Evolutionary conservation across 768 basidiomycete genomes (phyloP).

Genomic region (Leccinum sublutescens): DNA sequence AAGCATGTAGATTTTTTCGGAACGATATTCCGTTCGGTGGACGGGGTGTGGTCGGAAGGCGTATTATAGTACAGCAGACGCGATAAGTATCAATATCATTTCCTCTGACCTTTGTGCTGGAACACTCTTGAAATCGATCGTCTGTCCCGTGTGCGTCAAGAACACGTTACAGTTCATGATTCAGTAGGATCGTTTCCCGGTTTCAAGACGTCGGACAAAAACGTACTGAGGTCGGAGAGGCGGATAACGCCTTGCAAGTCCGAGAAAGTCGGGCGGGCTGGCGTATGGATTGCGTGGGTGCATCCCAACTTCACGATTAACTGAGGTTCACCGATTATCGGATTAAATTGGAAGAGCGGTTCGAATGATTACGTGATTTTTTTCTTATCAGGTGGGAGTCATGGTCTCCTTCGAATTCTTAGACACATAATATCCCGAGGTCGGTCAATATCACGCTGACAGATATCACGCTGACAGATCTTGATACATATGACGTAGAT

Average conservation of each 20-base stretch:
- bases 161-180: slow-evolving; percentile 22
- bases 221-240: slow-evolving; percentile 55
- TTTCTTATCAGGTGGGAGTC: background rate
- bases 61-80: background rate
- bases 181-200: background rate
- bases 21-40: background rate
- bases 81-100: background rate
- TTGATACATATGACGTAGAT: background rate
- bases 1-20: background rate
- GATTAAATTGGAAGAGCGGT: background rate
- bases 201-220: background rate
- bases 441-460: background rate
- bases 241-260: slow-evolving; percentile 56
- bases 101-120: slow-evolving; percentile 58
- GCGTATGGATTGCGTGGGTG: slow-evolving; percentile 34
- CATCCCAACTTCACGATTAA: background rate
- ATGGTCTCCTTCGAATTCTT: background rate
- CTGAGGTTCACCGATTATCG: background rate
- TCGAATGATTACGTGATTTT: background rate
- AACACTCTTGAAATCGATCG: slow-evolving; percentile 77
- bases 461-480: background rate
- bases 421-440: background rate
- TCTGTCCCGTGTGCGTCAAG: slow-evolving; percentile 28
- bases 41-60: slow-evolving; percentile 9
- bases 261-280: slow-evolving; percentile 53